A percentile compares a stretch with the other conserved stretches of the same genome.
Conservation (phyloP, 257 asterid genomes). For the Forsythia suspensa region DNA sequence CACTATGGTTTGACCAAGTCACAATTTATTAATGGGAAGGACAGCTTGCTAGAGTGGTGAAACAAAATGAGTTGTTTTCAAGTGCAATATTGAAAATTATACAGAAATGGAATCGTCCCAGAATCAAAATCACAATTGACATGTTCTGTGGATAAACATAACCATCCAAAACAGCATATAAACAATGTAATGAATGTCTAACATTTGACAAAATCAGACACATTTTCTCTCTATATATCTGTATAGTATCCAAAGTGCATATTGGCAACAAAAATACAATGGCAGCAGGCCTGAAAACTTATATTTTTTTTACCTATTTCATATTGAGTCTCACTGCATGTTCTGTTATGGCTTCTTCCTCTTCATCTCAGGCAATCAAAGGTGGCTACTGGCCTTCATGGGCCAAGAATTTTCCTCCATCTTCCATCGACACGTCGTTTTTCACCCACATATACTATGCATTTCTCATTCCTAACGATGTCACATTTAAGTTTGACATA, state of each 20-base stretch:
- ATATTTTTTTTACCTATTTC: conserved; percentile 14
- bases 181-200: neutral
- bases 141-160: conserved; percentile 13
- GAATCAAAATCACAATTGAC: neutral
- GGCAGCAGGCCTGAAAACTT: conserved; percentile 22
- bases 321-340: conserved; percentile 21
- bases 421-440: conserved; percentile 50
- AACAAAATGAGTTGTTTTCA: conserved; percentile 13
- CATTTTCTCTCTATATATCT: neutral
- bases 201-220: neutral
- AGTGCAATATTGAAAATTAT: neutral
- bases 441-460: conserved; percentile 75
- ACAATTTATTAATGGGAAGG: neutral
- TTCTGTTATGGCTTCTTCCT: conserved; percentile 18
- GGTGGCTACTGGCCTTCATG: conserved; percentile 74
- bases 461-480: conserved; percentile 50
- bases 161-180: conserved; percentile 19
- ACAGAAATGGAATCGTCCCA: neutral
- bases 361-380: conserved; percentile 35
- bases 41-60: conserved; percentile 21
- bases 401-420: conserved; percentile 40
- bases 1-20: conserved; percentile 8
- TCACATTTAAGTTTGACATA: conserved; percentile 48
- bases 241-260: neutral
- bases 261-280: conserved; percentile 16